Evolutionary conservation across 352 stramenopile genomes (phyloP), one percentile per base, ranked within the genome.

Genomic region (Globisporangium heterothallicum): DNA sequence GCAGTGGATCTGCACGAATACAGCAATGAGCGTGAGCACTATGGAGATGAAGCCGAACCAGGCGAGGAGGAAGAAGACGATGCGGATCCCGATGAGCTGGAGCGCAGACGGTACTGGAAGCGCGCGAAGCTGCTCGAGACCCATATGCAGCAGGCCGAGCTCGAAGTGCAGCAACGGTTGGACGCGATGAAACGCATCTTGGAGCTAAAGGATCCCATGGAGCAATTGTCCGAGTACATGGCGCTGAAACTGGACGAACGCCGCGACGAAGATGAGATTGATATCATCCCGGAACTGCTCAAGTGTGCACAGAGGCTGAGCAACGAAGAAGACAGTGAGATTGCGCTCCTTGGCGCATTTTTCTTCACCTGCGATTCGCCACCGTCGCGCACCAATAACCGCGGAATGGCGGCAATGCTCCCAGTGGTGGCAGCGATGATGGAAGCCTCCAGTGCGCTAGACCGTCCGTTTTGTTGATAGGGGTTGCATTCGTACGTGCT

Each of bases 341-440:
- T 76, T 21, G 74, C 77, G 12, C 63, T 82, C 24, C 43, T 91
- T 18, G 77, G 61, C 12, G 69, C 74, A 4, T 91, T 88, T 40
- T 76, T 87, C 58, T 87, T 87, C 49, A 42, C 70, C 40, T 69
- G 67, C 29, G 68, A 86, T 21, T 34, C 42, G 16, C 54, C n/a
- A n/a, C n/a, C n/a, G n/a, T n/a, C 66, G 34, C 45, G 47, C 4
- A 16, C 48, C 25, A 57, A 47, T 25, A 56, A 46, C 18, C 61
- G 66, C 51, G 50, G 63, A 3, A 59, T 71, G 29, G 57, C 58
- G 3, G 43, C 66, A 14, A 74, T 84, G 62, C 57, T 85, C 21
- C 76, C 76, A 2, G 72, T 80, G n/a, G 64, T 86, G 14, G 76
- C 72, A 30, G 72, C 76, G 16, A 78, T 90, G 70, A 70, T 85